Percentiles rank a stretch among this genome's conserved stretches.
Conservation (phyloP, 306 rosid genomes). For the Crataegus laevigata region DNA sequence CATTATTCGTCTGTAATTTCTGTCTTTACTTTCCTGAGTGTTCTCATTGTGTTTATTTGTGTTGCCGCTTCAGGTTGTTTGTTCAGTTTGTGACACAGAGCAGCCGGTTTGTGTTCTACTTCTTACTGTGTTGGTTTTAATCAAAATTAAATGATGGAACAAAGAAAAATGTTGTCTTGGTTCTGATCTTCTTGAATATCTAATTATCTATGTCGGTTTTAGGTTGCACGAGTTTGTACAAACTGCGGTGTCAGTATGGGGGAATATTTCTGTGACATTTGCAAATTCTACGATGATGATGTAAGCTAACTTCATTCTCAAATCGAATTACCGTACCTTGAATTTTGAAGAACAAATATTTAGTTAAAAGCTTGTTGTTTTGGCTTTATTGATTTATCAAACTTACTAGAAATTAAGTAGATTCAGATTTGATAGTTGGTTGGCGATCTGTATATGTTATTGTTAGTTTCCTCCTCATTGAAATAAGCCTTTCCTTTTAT, state of each 20-base stretch:
- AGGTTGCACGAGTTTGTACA: constrained; percentile 84
- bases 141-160: not conserved
- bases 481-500: constrained; percentile 10
- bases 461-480: constrained; percentile 3
- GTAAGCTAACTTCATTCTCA: constrained; percentile 32
- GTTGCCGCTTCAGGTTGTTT: constrained; percentile 65
- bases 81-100: constrained; percentile 93
- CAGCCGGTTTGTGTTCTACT: constrained; percentile 61
- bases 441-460: not conserved
- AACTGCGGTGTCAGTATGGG: constrained; percentile 95
- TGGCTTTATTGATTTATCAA: constrained; percentile 2
- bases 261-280: constrained; percentile 81
- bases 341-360: not conserved
- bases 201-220: constrained; percentile 6
- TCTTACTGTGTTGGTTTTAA: not conserved
- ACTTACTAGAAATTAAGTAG: not conserved
- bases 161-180: not conserved
- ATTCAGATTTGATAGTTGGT: constrained; percentile 9
- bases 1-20: not conserved
- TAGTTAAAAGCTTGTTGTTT: constrained; percentile 7
- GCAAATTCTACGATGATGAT: constrained; percentile 92
- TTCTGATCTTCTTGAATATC: not conserved
- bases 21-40: not conserved
- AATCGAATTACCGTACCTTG: not conserved
- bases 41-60: not conserved